phyloP scores from a whole-genome alignment of 148 eudicot species.

The Beta vulgaris region DNA sequence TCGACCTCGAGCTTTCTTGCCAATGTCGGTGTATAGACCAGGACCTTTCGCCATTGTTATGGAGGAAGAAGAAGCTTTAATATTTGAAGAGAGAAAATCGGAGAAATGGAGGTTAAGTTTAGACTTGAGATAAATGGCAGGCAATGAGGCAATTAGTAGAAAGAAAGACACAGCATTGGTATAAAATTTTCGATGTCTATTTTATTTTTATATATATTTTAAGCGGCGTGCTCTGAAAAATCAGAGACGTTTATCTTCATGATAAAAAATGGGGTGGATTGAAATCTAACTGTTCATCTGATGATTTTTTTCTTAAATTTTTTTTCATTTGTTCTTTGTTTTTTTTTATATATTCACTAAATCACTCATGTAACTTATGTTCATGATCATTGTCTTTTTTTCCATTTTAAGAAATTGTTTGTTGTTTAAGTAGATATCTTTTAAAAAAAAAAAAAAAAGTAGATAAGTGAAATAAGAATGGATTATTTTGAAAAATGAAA shows the following conservation, averaged over 20 bases:
- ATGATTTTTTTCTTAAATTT: background rate
- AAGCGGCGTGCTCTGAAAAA: background rate
- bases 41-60: conserved; percentile 73
- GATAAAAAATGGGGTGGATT: background rate
- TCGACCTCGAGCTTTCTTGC: conserved; percentile 66
- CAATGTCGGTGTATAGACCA: conserved; percentile 75
- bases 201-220: background rate
- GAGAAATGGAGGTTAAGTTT: background rate
- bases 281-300: background rate
- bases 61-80: conserved; percentile 5
- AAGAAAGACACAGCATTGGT: background rate
- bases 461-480: no score
- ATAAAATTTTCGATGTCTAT: background rate
- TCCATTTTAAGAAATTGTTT: no score
- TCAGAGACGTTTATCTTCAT: background rate
- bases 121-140: background rate
- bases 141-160: no score
- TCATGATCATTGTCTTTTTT: no score
- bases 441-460: no score
- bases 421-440: no score
- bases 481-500: no score
- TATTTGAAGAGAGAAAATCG: conserved; percentile 3
- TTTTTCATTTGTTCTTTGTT: background rate
- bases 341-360: no score
- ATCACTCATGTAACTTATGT: no score